phyloP scores from a whole-genome alignment of 2,329 filamentous ascomycete species.

The Bipolaris cookei region DNA sequence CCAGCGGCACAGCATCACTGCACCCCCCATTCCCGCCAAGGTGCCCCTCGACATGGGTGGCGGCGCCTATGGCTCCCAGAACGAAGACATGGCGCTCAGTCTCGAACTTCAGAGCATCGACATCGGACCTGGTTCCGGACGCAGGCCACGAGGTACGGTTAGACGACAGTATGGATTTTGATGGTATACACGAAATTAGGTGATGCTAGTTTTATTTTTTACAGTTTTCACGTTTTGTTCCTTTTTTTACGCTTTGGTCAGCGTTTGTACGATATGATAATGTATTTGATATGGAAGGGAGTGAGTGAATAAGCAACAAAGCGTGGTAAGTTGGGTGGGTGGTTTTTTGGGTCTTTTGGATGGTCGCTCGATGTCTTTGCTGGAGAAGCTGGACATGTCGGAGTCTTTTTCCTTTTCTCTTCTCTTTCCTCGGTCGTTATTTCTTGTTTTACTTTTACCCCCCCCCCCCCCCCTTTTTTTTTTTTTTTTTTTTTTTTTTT shows the following conservation, averaged over 20 bases:
- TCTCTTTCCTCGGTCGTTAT: background rate
- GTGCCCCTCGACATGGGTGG: conserved; percentile 58
- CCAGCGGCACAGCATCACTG: conserved; percentile 24
- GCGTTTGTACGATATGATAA: conserved; percentile 17
- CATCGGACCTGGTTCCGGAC: conserved; percentile 47
- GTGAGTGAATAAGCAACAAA: background rate
- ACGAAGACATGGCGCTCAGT: conserved; percentile 63
- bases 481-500: background rate
- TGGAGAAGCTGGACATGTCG: conserved; percentile 11
- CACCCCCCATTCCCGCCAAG: conserved; percentile 73
- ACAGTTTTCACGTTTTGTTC: background rate
- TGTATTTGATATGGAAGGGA: background rate
- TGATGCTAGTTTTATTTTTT: background rate
- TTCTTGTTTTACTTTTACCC: background rate
- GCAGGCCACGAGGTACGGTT: conserved; percentile 20
- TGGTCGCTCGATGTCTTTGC: conserved; percentile 11
- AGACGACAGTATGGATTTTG: conserved; percentile 24
- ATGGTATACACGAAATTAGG: conserved; percentile 1
- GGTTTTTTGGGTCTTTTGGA: background rate
- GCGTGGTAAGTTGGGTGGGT: background rate
- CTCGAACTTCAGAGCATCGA: conserved; percentile 69
- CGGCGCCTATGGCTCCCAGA: conserved; percentile 12
- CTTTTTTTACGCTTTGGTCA: conserved; percentile 2
- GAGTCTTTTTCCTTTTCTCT: background rate
- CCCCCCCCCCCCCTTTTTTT: background rate